Base-by-base conservation (phyloP, 805 yeast species). In the Starmera caribaea region DNA sequence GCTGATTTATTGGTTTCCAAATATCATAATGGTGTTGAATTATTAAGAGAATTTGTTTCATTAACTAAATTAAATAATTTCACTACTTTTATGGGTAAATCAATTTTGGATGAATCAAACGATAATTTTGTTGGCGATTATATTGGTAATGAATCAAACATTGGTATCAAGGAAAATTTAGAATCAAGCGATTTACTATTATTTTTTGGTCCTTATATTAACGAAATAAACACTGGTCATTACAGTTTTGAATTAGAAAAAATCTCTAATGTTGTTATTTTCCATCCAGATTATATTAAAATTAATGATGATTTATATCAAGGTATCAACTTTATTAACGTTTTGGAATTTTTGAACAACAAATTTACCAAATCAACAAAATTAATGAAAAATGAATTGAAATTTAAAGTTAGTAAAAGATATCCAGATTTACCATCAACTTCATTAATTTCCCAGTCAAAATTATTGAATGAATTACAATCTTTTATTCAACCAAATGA, bases 1-100 rank as follows among this genome's bases (percentile, higher is more conserved):
- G 86, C 76, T 16, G 97, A 89, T 58, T 69, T 78, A 12, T 66
- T 85, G 41, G 71, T 81, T 6, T 76, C 77, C 39, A 72, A 96
- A 44, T 81, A 69, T 49, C 69, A 71, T 13, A 63, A 67, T 27
- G 69, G 69, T 15, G 48, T 55, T 2, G 47, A 61, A 17, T 44
- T 65, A 15, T 62, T 81, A 38, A 68, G 73, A 44, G 50, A 66
- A 17, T 63, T 89, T 33, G 73, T 78, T 13, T 33, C 54, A 8
- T 26, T 28, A 15, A 53, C 72, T 14, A 54, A 65, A 32, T 70
- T 74, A 53, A 79, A 75, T 57, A 74, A 68, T 48, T 83, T 59
- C 57, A 65, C 78, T 8, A 74, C 88, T 1, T 66, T 72, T 38
- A 74, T 74, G 73, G 94, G 88, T 13, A 81, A 87, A 57, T 79